These are phyloP conservation scores for Forsythia suspensa DNA, from an alignment of 257 asterid species.

Conservation along the genomic window DNA sequence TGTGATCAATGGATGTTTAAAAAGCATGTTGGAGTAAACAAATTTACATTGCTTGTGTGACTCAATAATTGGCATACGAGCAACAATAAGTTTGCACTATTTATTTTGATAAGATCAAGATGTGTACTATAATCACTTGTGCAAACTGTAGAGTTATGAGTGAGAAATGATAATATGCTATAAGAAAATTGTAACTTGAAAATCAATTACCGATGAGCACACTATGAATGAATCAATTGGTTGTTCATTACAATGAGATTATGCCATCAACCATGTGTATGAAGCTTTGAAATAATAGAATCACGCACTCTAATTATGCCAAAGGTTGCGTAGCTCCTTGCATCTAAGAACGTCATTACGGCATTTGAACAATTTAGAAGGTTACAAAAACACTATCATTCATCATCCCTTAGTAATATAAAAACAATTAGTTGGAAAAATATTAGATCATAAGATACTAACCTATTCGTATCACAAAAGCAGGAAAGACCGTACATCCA, in stretches of 20 bases:
- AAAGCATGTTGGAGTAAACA: constrained; percentile 20
- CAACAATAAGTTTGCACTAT: constrained; percentile 80
- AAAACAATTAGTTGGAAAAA: too few species aligned
- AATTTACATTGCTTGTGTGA: constrained; percentile 74
- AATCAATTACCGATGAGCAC: not conserved
- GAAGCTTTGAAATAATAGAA: too few species aligned
- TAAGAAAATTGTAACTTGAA: not conserved
- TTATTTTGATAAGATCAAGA: constrained; percentile 67
- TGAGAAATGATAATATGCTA: constrained; percentile 13
- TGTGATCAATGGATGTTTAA: not conserved
- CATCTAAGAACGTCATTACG: too few species aligned
- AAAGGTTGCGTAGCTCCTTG: too few species aligned
- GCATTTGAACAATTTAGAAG: too few species aligned
- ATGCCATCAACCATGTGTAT: not conserved
- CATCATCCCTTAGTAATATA: too few species aligned
- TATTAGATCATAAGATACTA: too few species aligned
- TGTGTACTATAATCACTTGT: constrained; percentile 92
- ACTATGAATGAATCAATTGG: constrained; percentile 11
- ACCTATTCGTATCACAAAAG: too few species aligned
- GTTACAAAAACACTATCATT: too few species aligned
- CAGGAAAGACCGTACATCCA: too few species aligned
- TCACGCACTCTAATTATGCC: too few species aligned
- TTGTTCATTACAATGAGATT: not conserved
- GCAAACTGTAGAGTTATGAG: constrained; percentile 62
- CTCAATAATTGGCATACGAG: constrained; percentile 84